These are phyloP conservation scores for Penicillium brevicompactum DNA, from an alignment of 2,329 filamentous ascomycete genomes.

Conservation along the genomic window DNA sequence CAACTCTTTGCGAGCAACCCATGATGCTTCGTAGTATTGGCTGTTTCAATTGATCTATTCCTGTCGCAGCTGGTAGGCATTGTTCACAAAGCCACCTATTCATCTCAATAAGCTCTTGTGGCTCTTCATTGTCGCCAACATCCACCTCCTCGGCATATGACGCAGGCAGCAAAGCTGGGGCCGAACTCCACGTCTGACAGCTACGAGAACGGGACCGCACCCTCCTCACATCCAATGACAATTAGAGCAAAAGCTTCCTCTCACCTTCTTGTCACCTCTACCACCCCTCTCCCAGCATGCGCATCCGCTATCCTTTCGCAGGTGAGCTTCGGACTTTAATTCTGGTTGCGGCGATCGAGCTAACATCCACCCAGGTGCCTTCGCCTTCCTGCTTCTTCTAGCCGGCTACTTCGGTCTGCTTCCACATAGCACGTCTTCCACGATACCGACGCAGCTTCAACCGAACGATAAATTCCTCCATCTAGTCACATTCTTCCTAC, in stretches of 20 bases:
- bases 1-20: neutral
- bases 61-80: neutral
- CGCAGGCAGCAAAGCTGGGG: slow-evolving; percentile 24
- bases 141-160: slow-evolving; percentile 29
- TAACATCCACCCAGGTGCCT: slow-evolving; percentile 58
- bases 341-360: slow-evolving; percentile 13
- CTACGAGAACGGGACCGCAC: slow-evolving; percentile 1
- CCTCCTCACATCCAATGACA: neutral
- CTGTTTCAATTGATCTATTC: neutral
- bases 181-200: slow-evolving; percentile 19
- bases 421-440: slow-evolving; percentile 42
- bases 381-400: slow-evolving; percentile 67
- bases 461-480: slow-evolving; percentile 92
- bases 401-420: slow-evolving; percentile 81
- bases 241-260: neutral
- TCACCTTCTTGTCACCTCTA: neutral
- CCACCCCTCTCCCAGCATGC: slow-evolving; percentile 57
- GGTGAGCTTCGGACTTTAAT: slow-evolving; percentile 57
- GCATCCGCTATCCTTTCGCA: slow-evolving; percentile 85
- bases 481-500: slow-evolving; percentile 81
- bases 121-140: slow-evolving; percentile 1
- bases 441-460: slow-evolving; percentile 50
- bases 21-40: neutral
- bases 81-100: no score
- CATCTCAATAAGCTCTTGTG: no score